These are phyloP conservation scores for Endotrypanum monterogeii DNA, from an alignment of 208 protist genomes.

Conservation along the genomic window DNA sequence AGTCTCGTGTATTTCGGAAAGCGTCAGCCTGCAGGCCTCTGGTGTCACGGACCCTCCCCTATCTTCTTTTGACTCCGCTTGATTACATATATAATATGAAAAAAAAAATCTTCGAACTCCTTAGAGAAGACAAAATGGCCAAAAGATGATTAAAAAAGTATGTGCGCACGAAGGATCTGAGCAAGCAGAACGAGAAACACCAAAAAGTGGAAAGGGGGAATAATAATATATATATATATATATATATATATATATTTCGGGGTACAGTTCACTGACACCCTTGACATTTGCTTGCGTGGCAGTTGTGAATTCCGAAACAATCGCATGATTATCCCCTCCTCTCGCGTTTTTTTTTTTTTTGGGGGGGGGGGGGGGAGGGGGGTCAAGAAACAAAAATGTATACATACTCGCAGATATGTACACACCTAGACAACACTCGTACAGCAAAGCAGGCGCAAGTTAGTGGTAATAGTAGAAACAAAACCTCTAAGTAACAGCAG, in stretches of 20 bases:
- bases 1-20: too few species aligned
- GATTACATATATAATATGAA: too few species aligned
- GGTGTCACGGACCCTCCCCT: too few species aligned
- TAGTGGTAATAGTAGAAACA: too few species aligned
- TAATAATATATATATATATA: neutral
- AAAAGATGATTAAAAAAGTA: neutral
- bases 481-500: neutral
- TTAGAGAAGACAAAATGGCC: neutral
- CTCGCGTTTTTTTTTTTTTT: too few species aligned
- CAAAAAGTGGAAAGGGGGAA: neutral
- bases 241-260: neutral
- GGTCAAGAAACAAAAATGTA: too few species aligned
- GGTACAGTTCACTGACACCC: too few species aligned
- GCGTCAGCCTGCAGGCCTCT: too few species aligned
- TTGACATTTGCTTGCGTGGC: too few species aligned
- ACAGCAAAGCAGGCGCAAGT: neutral
- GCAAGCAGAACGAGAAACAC: neutral
- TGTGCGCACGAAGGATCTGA: neutral
- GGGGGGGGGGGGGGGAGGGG: too few species aligned
- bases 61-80: too few species aligned
- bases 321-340: neutral
- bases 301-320: neutral
- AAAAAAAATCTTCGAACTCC: too few species aligned
- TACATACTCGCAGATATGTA: conserved; percentile 9
- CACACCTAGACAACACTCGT: neutral